Evolutionary conservation across 2,329 filamentous ascomycete genomes (phyloP).

Genomic region (Ceratocystis diversiconidia): DNA sequence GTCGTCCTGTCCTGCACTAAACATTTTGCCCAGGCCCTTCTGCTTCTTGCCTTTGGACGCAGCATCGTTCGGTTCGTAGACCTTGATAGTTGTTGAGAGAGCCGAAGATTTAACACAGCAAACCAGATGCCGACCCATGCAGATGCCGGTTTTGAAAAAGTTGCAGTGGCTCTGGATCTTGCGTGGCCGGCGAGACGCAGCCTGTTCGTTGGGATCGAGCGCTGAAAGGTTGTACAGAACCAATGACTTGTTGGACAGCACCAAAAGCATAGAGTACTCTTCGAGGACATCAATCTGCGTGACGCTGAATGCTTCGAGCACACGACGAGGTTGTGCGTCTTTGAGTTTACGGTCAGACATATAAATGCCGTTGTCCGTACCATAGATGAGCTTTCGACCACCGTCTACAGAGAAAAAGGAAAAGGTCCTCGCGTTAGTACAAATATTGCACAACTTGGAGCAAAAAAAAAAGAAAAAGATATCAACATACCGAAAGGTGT

Average conservation of each 20-base stretch:
- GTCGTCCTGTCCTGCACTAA: constrained; percentile 82
- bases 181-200: constrained; percentile 71
- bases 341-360: constrained; percentile 82
- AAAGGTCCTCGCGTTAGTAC: constrained; percentile 19
- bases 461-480: not conserved
- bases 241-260: constrained; percentile 84
- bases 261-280: constrained; percentile 81
- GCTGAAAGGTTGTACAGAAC: constrained; percentile 80
- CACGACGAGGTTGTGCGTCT: constrained; percentile 64
- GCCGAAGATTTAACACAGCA: constrained; percentile 93
- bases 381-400: constrained; percentile 84
- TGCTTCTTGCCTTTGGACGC: constrained; percentile 91
- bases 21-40: constrained; percentile 89
- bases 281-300: constrained; percentile 94
- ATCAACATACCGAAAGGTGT: constrained; percentile 65
- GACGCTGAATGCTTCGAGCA: constrained; percentile 73
- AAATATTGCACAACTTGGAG: not conserved
- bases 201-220: constrained; percentile 68
- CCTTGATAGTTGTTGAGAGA: constrained; percentile 90
- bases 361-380: constrained; percentile 88
- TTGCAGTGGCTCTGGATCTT: constrained; percentile 96
- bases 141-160: constrained; percentile 97
- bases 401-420: constrained; percentile 46
- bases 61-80: constrained; percentile 95
- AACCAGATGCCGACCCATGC: constrained; percentile 81